Conservation (phyloP, 495 filamentous ascomycete species). For the Aspergillus nanangensis region DNA sequence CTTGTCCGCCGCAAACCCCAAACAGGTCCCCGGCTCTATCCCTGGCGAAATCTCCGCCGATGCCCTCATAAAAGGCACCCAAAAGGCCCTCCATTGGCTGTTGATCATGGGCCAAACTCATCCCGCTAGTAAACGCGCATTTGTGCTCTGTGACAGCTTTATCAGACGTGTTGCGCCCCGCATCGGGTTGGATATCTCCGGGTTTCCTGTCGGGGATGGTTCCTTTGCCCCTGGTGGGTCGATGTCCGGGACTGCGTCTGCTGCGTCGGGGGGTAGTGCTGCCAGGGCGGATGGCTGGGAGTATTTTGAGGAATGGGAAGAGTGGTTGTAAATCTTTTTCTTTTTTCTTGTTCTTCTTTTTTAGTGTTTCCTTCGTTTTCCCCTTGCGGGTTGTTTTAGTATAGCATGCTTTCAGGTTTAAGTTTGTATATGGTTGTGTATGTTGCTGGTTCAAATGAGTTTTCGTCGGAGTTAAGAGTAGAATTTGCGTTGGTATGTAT, state of each 20-base stretch:
- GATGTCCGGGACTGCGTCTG: background rate
- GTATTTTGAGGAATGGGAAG: slow-evolving; percentile 2
- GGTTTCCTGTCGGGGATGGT: slow-evolving; percentile 19
- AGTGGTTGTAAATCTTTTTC: background rate
- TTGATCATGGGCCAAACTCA: slow-evolving; percentile 35
- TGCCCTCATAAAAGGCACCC: slow-evolving; percentile 31
- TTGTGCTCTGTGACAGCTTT: slow-evolving; percentile 32
- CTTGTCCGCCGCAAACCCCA: no score
- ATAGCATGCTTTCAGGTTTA: background rate
- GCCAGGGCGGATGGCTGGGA: background rate
- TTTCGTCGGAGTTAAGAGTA: no score
- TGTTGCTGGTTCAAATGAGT: no score
- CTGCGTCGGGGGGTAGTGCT: background rate
- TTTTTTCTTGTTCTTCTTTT: slow-evolving; percentile 3
- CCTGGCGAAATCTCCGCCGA: slow-evolving; percentile 21
- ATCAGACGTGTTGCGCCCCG: slow-evolving; percentile 23
- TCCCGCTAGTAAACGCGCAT: slow-evolving; percentile 44
- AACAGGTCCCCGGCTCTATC: no score
- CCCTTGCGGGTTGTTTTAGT: background rate
- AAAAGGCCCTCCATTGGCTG: slow-evolving; percentile 49
- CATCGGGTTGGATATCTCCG: slow-evolving; percentile 24
- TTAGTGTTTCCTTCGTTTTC: slow-evolving; percentile 1
- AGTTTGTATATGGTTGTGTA: no score
- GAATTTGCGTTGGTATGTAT: no score
- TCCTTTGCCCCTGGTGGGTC: no score